Evolutionary conservation across 129 eudicot species (phyloP).

Genomic region (Escallonia rubra): DNA sequence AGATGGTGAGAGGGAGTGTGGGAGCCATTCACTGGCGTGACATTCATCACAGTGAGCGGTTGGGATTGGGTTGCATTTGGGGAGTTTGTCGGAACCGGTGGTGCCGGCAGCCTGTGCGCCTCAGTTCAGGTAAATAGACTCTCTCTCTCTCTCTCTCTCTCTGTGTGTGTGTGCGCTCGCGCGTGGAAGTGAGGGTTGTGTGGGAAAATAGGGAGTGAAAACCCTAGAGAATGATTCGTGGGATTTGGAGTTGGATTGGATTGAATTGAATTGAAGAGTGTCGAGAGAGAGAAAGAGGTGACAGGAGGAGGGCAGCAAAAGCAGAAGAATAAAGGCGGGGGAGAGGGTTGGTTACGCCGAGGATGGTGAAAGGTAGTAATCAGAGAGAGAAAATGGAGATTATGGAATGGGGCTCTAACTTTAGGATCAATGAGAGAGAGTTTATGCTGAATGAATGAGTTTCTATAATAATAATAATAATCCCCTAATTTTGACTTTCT

Average conservation of each 20-base stretch:
- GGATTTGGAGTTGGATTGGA: neutral
- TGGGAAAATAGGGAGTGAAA: neutral
- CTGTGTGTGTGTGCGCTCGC: too few relatives aligned
- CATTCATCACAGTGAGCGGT: neutral
- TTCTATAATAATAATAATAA: too few relatives aligned
- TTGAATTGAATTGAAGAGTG: neutral
- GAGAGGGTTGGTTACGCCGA: neutral
- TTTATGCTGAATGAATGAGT: too few relatives aligned
- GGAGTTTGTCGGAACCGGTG: too few relatives aligned
- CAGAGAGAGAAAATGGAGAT: too few relatives aligned
- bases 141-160: neutral
- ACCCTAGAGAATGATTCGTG: neutral
- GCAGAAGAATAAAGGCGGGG: neutral
- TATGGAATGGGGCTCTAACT: too few relatives aligned
- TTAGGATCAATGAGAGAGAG: too few relatives aligned
- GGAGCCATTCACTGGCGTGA: conserved; percentile 15
- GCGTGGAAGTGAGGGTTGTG: neutral
- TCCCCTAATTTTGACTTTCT: too few relatives aligned
- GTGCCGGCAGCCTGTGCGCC: too few relatives aligned
- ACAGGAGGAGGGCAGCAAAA: too few relatives aligned
- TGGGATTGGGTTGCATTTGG: neutral
- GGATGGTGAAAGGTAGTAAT: too few relatives aligned
- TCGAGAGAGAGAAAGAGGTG: neutral
- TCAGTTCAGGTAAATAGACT: neutral
- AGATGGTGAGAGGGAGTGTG: conserved; percentile 2